phyloP scores from a whole-genome alignment of 306 rosid genomes.

The Pyrus bretschneideri region DNA sequence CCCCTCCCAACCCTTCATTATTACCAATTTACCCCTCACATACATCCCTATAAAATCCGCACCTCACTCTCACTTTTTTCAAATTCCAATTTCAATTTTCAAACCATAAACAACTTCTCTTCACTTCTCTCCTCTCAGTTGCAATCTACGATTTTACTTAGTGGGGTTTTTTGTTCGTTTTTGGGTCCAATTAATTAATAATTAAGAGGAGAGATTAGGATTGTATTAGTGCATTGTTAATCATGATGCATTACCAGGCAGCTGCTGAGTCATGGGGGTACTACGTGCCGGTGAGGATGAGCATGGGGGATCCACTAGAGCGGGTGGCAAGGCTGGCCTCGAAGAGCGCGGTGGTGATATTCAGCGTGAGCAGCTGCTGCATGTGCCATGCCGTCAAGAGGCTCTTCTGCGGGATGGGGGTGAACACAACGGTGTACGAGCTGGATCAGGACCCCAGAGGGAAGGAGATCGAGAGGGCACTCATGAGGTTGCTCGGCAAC shows the following conservation, averaged over 20 bases:
- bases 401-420: conserved; percentile 90
- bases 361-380: conserved; percentile 86
- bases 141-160: not conserved
- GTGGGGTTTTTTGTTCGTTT: not conserved
- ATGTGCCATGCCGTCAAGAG: conserved; percentile 96
- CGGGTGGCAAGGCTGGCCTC: conserved; percentile 67
- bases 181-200: not conserved
- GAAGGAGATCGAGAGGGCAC: conserved; percentile 70
- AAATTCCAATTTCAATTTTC: not conserved
- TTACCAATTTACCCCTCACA: conserved; percentile 16
- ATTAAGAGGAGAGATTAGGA: not conserved
- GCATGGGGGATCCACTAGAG: conserved; percentile 53
- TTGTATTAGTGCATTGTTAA: not conserved
- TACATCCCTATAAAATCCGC: conserved; percentile 6
- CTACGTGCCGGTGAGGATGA: conserved; percentile 30
- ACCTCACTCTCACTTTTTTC: not conserved
- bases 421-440: conserved; percentile 75
- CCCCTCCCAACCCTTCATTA: not conserved
- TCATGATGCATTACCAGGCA: conserved; percentile 53
- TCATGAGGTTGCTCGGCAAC: conserved; percentile 50
- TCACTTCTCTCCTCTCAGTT: not conserved
- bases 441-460: conserved; percentile 80
- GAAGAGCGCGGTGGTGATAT: conserved; percentile 87
- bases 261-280: conserved; percentile 50
- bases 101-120: not conserved